These are phyloP conservation scores for Micractinium sp. DNA, from an alignment of 139 green algal genomes.

Conservation along the genomic window DNA sequence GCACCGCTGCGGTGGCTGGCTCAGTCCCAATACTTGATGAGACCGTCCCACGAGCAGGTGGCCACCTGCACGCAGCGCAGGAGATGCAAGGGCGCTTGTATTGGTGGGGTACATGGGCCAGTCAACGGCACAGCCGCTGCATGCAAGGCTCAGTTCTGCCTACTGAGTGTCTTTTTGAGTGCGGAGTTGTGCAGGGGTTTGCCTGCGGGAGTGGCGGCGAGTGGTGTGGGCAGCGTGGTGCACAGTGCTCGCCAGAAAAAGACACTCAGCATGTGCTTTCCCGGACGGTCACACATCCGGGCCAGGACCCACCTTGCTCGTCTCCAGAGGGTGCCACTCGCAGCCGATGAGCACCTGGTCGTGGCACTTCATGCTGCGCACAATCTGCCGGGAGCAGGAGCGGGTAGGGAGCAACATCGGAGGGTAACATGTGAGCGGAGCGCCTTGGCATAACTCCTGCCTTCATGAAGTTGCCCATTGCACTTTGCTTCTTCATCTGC, in stretches of 20 bases:
- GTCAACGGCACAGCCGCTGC: too few species aligned
- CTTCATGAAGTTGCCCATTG: not conserved
- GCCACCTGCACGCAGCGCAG: constrained; percentile 62
- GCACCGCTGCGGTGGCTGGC: not conserved
- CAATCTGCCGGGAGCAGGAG: constrained; percentile 27
- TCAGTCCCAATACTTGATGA: constrained; percentile 87
- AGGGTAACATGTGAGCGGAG: not conserved
- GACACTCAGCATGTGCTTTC: too few species aligned
- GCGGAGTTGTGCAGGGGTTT: too few species aligned
- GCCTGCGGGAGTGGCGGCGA: too few species aligned
- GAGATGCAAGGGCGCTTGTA: not conserved
- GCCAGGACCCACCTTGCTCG: constrained; percentile 60
- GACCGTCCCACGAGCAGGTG: constrained; percentile 95
- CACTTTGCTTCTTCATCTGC: not conserved
- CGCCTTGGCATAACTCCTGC: not conserved
- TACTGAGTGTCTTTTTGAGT: too few species aligned
- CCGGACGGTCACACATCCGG: too few species aligned
- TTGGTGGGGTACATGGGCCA: too few species aligned
- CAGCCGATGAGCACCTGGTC: constrained; percentile 91
- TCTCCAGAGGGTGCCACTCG: constrained; percentile 95
- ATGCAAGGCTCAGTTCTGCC: too few species aligned
- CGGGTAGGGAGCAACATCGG: not conserved
- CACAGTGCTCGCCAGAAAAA: too few species aligned
- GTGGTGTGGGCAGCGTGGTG: too few species aligned
- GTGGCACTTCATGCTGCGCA: constrained; percentile 73